phyloP scores from a whole-genome alignment of 768 basidiomycete species.

The Agaricus blazei region DNA sequence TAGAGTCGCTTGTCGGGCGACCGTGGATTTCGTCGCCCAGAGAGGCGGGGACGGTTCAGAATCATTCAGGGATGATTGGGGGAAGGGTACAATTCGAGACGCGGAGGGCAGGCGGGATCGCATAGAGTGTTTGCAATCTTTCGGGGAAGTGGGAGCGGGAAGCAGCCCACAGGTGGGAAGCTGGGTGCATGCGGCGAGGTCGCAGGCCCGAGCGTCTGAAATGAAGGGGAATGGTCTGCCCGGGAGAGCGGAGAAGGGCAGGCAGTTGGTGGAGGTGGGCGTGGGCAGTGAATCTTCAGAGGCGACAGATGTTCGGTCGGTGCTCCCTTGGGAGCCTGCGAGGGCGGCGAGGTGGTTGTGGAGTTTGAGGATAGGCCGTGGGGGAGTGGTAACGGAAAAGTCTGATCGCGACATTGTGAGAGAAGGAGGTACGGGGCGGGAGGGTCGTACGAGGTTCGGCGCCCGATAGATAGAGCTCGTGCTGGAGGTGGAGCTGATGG shows the following conservation, averaged over 20 bases:
- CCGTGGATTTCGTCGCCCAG: conserved; percentile 7
- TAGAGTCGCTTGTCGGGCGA: conserved; percentile 3
- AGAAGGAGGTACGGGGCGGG: conserved; percentile 41
- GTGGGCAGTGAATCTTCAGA: conserved; percentile 50
- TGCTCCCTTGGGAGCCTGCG: conserved; percentile 19
- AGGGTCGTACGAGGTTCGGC: conserved; percentile 35
- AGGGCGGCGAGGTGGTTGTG: conserved; percentile 27
- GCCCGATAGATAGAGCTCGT: conserved; percentile 20
- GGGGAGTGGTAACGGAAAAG: conserved; percentile 21
- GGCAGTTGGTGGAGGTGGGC: conserved; percentile 33
- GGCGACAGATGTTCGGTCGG: conserved; percentile 28
- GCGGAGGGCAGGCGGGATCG: conserved; percentile 5
- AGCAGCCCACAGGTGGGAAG: background rate
- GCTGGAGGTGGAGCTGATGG: conserved; percentile 17
- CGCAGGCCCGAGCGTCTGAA: conserved; percentile 7
- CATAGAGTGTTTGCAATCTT: background rate
- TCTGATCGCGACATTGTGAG: conserved; percentile 44
- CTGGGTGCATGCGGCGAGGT: conserved; percentile 9
- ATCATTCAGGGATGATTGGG: conserved; percentile 6
- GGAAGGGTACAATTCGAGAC: background rate
- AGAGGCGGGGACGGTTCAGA: conserved; percentile 1
- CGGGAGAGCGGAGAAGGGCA: conserved; percentile 25
- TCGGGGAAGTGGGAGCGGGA: background rate
- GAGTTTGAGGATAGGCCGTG: conserved; percentile 27
- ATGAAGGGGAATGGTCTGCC: conserved; percentile 10